Evolutionary conservation across 2,329 filamentous ascomycete genomes (phyloP).

Genomic region (Plenodomus biglobosus): DNA sequence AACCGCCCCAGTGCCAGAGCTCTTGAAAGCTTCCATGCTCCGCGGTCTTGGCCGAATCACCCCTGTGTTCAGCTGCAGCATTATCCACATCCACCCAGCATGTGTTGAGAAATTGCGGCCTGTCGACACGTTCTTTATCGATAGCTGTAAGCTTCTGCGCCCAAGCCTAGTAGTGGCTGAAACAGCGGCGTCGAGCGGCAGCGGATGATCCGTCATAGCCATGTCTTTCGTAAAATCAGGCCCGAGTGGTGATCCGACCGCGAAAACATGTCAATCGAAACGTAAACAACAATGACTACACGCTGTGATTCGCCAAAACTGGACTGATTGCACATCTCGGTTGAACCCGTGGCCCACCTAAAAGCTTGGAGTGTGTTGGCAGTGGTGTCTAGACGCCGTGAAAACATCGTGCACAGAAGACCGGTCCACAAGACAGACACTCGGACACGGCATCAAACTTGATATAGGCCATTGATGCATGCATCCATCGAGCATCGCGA

Average conservation of each 20-base stretch:
- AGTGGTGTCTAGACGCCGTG: not conserved
- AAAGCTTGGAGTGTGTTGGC: not conserved
- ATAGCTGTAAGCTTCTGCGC: conserved; percentile 7
- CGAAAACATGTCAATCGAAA: conserved; percentile 11
- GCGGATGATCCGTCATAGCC: conserved; percentile 11
- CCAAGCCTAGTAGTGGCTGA: conserved; percentile 17
- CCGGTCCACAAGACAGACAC: not conserved
- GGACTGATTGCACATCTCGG: not conserved
- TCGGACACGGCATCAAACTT: not conserved
- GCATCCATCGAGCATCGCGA: not conserved
- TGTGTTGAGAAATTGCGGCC: conserved; percentile 14
- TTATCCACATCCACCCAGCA: conserved; percentile 2
- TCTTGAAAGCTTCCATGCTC: not conserved
- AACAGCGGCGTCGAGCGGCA: conserved; percentile 19
- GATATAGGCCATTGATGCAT: not conserved
- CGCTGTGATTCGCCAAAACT: conserved; percentile 11
- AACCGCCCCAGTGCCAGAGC: not conserved
- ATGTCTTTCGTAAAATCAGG: conserved; percentile 7
- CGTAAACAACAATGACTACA: conserved; percentile 8
- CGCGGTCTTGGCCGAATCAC: not conserved
- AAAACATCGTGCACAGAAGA: not conserved
- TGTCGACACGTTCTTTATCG: conserved; percentile 18
- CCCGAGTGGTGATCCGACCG: conserved; percentile 13
- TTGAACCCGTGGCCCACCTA: not conserved
- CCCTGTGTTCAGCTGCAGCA: not conserved